These are phyloP conservation scores for Dichomitus squalens DNA, from an alignment of 1,284 basidiomycete species.

Conservation along the genomic window DNA sequence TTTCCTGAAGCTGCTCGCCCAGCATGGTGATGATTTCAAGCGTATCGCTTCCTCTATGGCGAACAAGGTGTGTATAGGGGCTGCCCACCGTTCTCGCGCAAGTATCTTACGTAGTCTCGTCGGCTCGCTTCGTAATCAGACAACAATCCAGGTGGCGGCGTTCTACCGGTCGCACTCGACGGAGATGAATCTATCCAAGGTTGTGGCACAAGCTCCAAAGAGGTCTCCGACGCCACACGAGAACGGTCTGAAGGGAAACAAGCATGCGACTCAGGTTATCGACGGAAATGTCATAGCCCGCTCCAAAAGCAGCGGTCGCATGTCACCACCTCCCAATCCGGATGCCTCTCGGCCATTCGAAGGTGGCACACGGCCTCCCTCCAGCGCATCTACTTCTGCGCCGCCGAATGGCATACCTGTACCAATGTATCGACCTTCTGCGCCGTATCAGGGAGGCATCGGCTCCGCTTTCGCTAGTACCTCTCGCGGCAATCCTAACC, in stretches of 20 bases:
- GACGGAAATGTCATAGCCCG: not conserved
- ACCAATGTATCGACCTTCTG: not conserved
- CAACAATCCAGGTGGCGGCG: constrained; percentile 74
- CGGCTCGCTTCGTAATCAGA: constrained; percentile 41
- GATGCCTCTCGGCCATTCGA: constrained; percentile 7
- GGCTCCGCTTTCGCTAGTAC: constrained; percentile 12
- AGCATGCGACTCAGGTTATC: not conserved
- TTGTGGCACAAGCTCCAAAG: constrained; percentile 38
- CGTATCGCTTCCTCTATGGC: constrained; percentile 74
- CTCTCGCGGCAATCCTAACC: not conserved
- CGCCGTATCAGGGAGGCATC: constrained; percentile 11
- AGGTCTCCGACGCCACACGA: constrained; percentile 35
- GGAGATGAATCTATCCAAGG: constrained; percentile 46
- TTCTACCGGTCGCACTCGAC: constrained; percentile 57
- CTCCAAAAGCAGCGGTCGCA: constrained; percentile 10
- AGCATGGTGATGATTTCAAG: constrained; percentile 78
- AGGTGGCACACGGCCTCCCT: constrained; percentile 1
- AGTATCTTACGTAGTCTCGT: not conserved
- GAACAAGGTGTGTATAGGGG: constrained; percentile 55
- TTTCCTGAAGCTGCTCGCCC: constrained; percentile 65
- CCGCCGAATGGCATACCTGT: not conserved
- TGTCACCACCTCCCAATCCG: constrained; percentile 15
- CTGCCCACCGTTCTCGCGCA: no score
- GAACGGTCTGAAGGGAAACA: not conserved
- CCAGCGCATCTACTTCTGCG: not conserved